Base-by-base conservation (phyloP, 1,139 yeast genomes). In the Lodderomyces orthopsilosis region DNA sequence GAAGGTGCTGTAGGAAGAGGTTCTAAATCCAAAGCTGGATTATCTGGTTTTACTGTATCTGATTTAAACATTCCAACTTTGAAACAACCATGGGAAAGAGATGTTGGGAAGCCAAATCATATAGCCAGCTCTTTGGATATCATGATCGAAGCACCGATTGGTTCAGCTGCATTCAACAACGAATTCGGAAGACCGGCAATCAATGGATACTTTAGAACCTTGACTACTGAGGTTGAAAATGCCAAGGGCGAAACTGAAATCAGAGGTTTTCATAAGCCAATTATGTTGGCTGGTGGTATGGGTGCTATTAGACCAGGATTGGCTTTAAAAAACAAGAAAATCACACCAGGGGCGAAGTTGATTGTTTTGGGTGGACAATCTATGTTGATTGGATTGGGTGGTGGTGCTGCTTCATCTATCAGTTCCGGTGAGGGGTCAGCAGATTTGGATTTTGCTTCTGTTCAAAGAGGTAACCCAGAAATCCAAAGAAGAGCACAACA, bases 1-100 rank as follows among this genome's bases (percentile, higher is more conserved):
- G 99, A 94, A 70, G 98, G 98, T 68, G 98, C 99, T 23, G 96
- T 93, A 17, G 99, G 99, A 51, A 81, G 97, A 64, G 99, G 99
- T 42, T 93, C 98, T 21, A 88, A 89, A 65, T 82, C 98, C 36
- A 93, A 93, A 68, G 96, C 98, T 57, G 99, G 99, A 44, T 75
- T 94, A 51, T 77, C 95, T 43, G 99, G 99, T 6, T 94, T 83
- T 66, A 79, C 95, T 7, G 97, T 90, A 14, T 84, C 95, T 37
- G 98, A 94, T 65, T 77, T 94, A 61, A 75, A 81, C 51, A 91
- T 94, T 55, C 98, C 98, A 38, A 80, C 74, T 23, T 78, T 83
- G 58, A 77, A 75, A 48, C 98, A 91, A 69, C 97, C 98, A 26
- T 94, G 99, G 99, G 99, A 94, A 67, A 61, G 81, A 51, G 62